Base-by-base conservation (phyloP, 2,329 filamentous ascomycete genomes). In the Monilinia aucupariae region DNA sequence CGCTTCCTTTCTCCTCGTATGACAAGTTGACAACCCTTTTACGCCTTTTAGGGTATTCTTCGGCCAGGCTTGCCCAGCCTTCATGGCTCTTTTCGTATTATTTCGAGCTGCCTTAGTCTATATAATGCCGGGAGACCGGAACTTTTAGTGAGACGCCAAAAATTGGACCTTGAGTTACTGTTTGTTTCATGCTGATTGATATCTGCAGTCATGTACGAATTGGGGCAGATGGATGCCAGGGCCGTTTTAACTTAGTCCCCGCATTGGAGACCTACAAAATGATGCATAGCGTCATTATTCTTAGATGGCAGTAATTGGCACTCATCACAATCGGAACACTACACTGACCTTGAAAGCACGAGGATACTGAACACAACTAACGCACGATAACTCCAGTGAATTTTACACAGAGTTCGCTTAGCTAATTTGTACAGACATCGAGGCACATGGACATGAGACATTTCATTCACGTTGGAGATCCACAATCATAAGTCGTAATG, bases 171-270 rank as follows among this genome's bases (percentile, higher is more conserved):
- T 47, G 41, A 37, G 34, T 27, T 58, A 47, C 20, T 43, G 41
- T 43, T 55, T 61, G 59, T 61, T 61, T 61, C 59, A 61, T 61
- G 10, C 49, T 55, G 27, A 61, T 55, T 61, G 50, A 45, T n/a
- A 61, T 34, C 59, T 61, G 59, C 49, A 17, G 59, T 55, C 59
- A 61, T 55, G 13, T 34, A 61, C 59, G 39, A 54, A 55, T 48
- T 37, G 27, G 25, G 59, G 32, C 30, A 47, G 30, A 43, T 53
- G n/a, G n/a, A 48, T 53, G 17, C 37, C 25, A 55, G 37, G 20
- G n/a, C 59, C 37, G 39, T 61, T 53, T 61, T 54, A 25, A 61
- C 49, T 27, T 61, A 47, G 45, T 43, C 39, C 15, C 22, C 27
- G 27, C 27, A 39, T 30, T 30, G 25, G 48, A n/a, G 25, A 10